phyloP scores from a whole-genome alignment of 2,329 filamentous ascomycete genomes.

The Colletotrichum somersetense region DNA sequence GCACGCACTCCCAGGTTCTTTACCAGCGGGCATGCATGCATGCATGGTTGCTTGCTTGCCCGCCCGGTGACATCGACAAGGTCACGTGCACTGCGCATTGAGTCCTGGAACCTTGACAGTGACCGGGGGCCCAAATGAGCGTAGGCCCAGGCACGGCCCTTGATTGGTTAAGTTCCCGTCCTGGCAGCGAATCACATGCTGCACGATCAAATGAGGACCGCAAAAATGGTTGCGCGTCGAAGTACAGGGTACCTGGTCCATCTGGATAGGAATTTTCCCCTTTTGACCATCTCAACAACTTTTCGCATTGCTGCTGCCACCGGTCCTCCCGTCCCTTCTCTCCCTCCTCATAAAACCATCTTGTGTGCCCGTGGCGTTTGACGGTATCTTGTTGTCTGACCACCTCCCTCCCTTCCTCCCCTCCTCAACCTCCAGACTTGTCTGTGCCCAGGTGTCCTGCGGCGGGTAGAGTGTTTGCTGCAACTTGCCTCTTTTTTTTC shows the following conservation, averaged over 20 bases:
- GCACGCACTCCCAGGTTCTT: background rate
- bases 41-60: background rate
- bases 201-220: conserved; percentile 41
- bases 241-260: conserved; percentile 41
- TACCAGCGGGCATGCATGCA: background rate
- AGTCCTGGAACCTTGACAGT: conserved; percentile 26
- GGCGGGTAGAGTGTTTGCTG: conserved; percentile 43
- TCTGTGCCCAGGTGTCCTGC: conserved; percentile 25
- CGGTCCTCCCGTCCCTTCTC: conserved; percentile 33
- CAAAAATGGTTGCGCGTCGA: conserved; percentile 21
- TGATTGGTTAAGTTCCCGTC: conserved; percentile 27
- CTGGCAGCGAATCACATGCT: conserved; percentile 41
- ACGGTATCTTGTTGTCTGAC: conserved; percentile 31
- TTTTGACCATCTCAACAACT: conserved; percentile 44
- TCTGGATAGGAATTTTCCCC: conserved; percentile 44
- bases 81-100: conserved; percentile 6
- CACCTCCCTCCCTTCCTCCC: conserved; percentile 36
- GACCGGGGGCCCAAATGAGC: conserved; percentile 39
- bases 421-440: conserved; percentile 26
- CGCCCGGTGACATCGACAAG: background rate
- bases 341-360: conserved; percentile 41
- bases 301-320: conserved; percentile 39
- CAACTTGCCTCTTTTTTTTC: conserved; percentile 46
- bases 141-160: conserved; percentile 26
- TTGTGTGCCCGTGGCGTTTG: conserved; percentile 38